Percentiles rank a stretch among this genome's conserved stretches.
phyloP scores from a whole-genome alignment of 1,139 yeast genomes.

The Taphrina populina region DNA sequence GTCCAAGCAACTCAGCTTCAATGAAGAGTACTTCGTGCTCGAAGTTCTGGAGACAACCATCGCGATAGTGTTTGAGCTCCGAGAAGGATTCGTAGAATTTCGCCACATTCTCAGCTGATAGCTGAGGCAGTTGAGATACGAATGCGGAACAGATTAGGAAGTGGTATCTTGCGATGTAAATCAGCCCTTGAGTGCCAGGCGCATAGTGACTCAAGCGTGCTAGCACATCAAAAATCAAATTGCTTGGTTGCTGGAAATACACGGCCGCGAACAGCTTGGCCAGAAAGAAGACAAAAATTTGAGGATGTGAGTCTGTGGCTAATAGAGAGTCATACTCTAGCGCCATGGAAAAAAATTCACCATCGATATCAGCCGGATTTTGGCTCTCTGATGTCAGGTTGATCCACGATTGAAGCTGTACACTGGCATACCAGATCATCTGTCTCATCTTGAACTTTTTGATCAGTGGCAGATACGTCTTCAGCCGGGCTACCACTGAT shows the following conservation, averaged over 20 bases:
- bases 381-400: constrained; percentile 9
- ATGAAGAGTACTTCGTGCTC: constrained; percentile 20
- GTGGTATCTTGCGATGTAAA: constrained; percentile 15
- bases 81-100: constrained; percentile 9
- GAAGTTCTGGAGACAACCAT: constrained; percentile 10
- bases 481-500: constrained; percentile 12
- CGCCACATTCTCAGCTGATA: constrained; percentile 7
- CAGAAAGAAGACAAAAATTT: constrained; percentile 20
- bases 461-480: constrained; percentile 16
- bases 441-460: constrained; percentile 15
- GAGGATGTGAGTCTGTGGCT: constrained; percentile 23
- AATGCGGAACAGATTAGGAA: constrained; percentile 15
- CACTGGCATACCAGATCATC: constrained; percentile 18
- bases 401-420: constrained; percentile 20
- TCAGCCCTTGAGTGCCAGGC: constrained; percentile 8
- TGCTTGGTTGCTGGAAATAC: constrained; percentile 10
- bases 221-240: constrained; percentile 1
- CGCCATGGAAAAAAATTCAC: constrained; percentile 17
- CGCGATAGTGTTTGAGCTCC: neutral
- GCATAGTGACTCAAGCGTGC: constrained; percentile 7
- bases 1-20: constrained; percentile 24
- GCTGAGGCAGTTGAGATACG: constrained; percentile 1
- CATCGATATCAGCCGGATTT: constrained; percentile 13
- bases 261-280: constrained; percentile 18
- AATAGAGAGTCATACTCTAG: constrained; percentile 16